Evolutionary conservation across 495 filamentous ascomycete species (phyloP), one percentile per base, ranked within the genome.

Genomic region (Glutinoglossum americanum): DNA sequence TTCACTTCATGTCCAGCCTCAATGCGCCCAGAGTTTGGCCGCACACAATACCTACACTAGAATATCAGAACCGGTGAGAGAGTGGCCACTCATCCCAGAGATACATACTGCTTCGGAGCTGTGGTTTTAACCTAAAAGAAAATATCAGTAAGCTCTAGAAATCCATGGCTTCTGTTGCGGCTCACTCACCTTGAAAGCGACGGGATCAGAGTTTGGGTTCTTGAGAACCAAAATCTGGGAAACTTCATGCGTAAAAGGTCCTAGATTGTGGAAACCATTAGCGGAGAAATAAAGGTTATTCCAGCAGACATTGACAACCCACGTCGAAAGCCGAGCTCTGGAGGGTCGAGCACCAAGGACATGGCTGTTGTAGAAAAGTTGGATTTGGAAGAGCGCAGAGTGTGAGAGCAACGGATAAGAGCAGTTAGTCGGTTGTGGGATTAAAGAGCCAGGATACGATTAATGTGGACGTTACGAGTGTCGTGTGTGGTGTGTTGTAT

Each of bases 1-100:
- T 95, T 88, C 59, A 96, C 87, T 62, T 83, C 77, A 64, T 82
- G 78, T 54, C 88, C 86, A 21, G 87, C 78, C 64, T 95, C 87
- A 69, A 98, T 89, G 65, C 88, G 84, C 54, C 92, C 92, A 30
- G 90, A 95, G 71, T 97, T 97, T 48, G 93, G 93, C 59, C 93
- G 84, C 33, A 98, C 92, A 66, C 92, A 97, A 72, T 98, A 98
- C 72, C 90, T 97, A 62, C 47, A 55, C 1, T 58, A 23, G 21
- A 21, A 13, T 55, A 25, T n/a, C 9, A 47, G 49, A 23, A 27
- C 25, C 21, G 13, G 32, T 27, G 32, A 17, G 51, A 37, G 1
- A 17, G 8, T 13, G 8, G 10, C 32, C 27, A 21, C 25, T 57
- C 41, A 23, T 28, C 23, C 28, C 19, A 30, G 61, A 51, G 32